Conservation (phyloP, 495 filamentous ascomycete species). For the Chaetomidium leptoderma region DNA sequence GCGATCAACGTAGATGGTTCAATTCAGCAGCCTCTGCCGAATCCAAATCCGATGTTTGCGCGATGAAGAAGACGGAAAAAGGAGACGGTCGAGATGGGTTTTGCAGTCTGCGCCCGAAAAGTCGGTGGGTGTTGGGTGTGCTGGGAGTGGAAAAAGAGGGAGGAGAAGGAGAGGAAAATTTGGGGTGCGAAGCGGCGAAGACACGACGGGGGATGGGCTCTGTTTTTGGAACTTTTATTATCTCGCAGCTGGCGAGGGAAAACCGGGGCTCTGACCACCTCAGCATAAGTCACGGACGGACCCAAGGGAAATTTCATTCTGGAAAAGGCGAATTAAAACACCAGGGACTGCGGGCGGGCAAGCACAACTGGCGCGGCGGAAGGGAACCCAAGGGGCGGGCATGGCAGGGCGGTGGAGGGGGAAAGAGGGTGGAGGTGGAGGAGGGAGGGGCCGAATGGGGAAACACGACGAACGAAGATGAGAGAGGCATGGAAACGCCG, state of each 20-base stretch:
- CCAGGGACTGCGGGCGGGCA: slow-evolving; percentile 24
- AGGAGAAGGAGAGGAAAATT: slow-evolving; percentile 46
- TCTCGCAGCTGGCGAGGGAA: slow-evolving; percentile 43
- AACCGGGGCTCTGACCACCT: slow-evolving; percentile 44
- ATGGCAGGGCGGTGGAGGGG: background rate
- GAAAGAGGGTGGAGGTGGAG: background rate
- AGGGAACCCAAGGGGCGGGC: slow-evolving; percentile 1
- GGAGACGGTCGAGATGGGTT: slow-evolving; percentile 47
- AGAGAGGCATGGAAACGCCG: background rate
- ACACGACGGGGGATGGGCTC: slow-evolving; percentile 44
- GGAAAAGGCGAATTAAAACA: slow-evolving; percentile 48
- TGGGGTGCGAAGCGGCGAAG: slow-evolving; percentile 33
- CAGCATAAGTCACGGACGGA: slow-evolving; percentile 40
- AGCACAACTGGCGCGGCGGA: background rate
- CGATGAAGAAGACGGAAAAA: slow-evolving; percentile 32
- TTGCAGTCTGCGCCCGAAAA: slow-evolving; percentile 34
- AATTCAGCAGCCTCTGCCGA: slow-evolving; percentile 32
- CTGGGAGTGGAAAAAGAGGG: slow-evolving; percentile 31
- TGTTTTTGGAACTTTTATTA: slow-evolving; percentile 40
- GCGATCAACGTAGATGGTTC: slow-evolving; percentile 21
- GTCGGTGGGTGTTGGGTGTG: slow-evolving; percentile 47
- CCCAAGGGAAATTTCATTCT: slow-evolving; percentile 42
- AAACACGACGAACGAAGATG: slow-evolving; percentile 5
- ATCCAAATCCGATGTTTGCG: slow-evolving; percentile 23
- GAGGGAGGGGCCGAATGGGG: slow-evolving; percentile 2